Base-by-base conservation (phyloP, 2,329 filamentous ascomycete species). In the Aspergillus costaricaensis region DNA sequence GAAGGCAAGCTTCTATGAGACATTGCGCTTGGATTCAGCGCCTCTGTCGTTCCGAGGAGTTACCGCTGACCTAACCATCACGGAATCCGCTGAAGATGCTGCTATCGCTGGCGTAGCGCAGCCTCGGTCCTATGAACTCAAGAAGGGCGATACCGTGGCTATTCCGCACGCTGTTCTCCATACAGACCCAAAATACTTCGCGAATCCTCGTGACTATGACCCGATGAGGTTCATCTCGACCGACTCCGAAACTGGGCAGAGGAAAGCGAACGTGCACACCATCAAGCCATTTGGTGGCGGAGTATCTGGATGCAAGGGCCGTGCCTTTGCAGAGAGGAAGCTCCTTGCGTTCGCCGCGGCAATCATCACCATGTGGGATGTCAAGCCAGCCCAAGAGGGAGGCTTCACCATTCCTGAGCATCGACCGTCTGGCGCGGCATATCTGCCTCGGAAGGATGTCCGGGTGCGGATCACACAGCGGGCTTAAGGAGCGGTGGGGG, bases 331-430 rank as follows among this genome's bases (percentile, higher is more conserved):
- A 2, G 79, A 85, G 66, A 76, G 79, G 51, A 78, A 83, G 66
- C 77, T 81, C 17, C 65, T 87, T 47, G 72, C 80, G 23, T 81
- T 85, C 48, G 77, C 80, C 1, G 83, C 84, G 15, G 79, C 80
- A 1, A 78, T 87, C 21, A 67, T 87, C 19, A 75, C 79, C 5
- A 77, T 85, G 66, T 88, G 85, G 84, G 82, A 87, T 47, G 80
- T 87, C 59, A 74, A 82, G 57, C 77, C 82, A 0, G 77, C 74
- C 0, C 72, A 71, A 51, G 77, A 78, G 15, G 74, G 73, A 6
- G 74, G 72, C 0, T 86, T 85, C 80, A 75, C 76, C 17, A 75
- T 87, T 47, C 86, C 86, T 0, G 74, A 72, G 43, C 78, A 80
- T 68, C 77, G 69, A 66, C 79, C 77, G 63, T 81, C 80, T 5